These are phyloP conservation scores for Fusarium humuli DNA, from an alignment of 2,329 filamentous ascomycete genomes.

Conservation along the genomic window DNA sequence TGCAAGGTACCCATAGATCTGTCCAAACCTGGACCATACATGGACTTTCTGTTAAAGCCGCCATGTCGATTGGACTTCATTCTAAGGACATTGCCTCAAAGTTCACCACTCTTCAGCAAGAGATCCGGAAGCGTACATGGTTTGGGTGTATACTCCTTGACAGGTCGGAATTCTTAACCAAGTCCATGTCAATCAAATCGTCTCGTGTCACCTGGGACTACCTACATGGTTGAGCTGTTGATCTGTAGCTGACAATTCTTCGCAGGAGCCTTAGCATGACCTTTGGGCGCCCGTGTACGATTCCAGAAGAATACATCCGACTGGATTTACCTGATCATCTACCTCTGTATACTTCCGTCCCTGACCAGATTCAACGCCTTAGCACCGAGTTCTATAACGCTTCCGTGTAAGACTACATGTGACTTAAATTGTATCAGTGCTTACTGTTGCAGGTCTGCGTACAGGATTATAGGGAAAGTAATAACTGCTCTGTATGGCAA, in stretches of 20 bases:
- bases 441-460: constrained; percentile 5
- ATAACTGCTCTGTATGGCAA: constrained; percentile 25
- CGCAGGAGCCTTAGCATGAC: constrained; percentile 32
- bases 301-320: constrained; percentile 33
- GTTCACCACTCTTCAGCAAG: constrained; percentile 57
- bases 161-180: not conserved
- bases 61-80: constrained; percentile 64
- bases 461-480: constrained; percentile 21
- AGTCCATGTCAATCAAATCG: not conserved
- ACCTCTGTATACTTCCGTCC: not conserved
- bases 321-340: constrained; percentile 13
- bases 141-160: constrained; percentile 36
- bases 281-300: constrained; percentile 26
- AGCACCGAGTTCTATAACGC: constrained; percentile 34
- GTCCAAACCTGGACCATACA: constrained; percentile 66
- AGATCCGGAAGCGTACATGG: constrained; percentile 63
- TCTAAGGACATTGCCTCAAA: constrained; percentile 52
- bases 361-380: not conserved
- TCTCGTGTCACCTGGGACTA: not conserved
- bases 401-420: not conserved
- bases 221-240: not conserved
- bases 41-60: constrained; percentile 63
- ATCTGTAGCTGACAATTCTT: not conserved
- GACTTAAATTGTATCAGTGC: rapidly evolving
- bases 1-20: constrained; percentile 65